Evolutionary conservation across 1,284 basidiomycete genomes (phyloP), one percentile per base, ranked within the genome.

Genomic region (Ceratobasidium sp.): DNA sequence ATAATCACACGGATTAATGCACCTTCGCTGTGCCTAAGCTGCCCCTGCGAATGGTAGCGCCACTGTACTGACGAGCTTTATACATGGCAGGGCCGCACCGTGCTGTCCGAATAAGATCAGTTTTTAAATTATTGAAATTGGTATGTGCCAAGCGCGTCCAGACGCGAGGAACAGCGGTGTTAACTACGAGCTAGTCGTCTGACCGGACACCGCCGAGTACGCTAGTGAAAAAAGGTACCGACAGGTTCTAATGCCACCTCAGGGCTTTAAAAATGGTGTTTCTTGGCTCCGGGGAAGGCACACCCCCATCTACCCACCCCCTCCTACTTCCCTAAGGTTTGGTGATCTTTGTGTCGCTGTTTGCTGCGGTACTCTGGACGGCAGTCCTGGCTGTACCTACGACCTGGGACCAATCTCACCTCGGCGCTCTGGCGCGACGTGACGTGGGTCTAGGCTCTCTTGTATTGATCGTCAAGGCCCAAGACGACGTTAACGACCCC

Each of bases 401-500:
- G 46, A 56, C 55, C 1, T 20, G 28, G 1, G 18, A 39, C 33
- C 26, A 61, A 7, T 26, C 58, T 2, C 33, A 63, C 49, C 46
- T 73, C 18, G 70, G 70, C 10, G n/a, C 15, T 53, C 49, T 76
- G 49, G 72, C 61, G n/a, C 72, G 61, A 42, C 72, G 72, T 39
- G 72, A 76, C 42, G 61, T 26, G 40, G 53, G 58, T 1, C 39
- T 60, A 13, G 63, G 64, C 53, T 77, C 75, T 2, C 53, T 77
- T 12, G 51, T 77, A 0, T 53, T 77, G 33, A 58, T 58, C n/a
- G 75, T 77, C 39, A 77, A 77, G 55, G 64, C 75, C 3, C 75
- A 77, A 56, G 67, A 68, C 67, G 69, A 70, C 23, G 40, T 79
- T 1, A 68, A 70, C n/a, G 67, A 71, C 67, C 73, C 69, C 42